phyloP scores from a whole-genome alignment of 768 basidiomycete genomes.

The Albatrellus ellisii region DNA sequence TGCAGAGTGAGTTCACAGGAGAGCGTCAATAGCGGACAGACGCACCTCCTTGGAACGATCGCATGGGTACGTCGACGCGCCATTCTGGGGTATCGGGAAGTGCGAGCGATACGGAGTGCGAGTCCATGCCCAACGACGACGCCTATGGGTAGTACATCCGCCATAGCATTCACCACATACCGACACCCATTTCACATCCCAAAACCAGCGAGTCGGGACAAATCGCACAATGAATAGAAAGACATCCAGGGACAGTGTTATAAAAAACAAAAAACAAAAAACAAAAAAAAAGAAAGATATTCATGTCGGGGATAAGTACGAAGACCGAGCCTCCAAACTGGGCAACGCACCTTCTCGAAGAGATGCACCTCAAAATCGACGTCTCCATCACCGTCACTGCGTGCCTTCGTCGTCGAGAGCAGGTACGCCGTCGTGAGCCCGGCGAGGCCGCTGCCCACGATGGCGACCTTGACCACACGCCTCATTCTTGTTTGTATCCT shows the following conservation, averaged over 20 bases:
- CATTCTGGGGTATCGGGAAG: conserved; percentile 28
- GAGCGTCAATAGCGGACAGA: not conserved
- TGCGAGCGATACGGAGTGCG: conserved; percentile 38
- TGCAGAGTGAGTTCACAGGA: not conserved
- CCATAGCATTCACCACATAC: too few species aligned
- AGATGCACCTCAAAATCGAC: conserved; percentile 54
- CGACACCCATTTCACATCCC: not conserved
- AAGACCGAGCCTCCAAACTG: not conserved
- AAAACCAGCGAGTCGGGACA: not conserved
- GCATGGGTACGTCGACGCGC: conserved; percentile 70
- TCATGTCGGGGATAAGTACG: not conserved
- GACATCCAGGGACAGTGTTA: not conserved
- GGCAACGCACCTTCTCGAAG: conserved; percentile 53
- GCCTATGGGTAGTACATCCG: conserved; percentile 24
- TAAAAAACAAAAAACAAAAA: too few species aligned
- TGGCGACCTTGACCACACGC: conserved; percentile 46
- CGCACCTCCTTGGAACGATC: conserved; percentile 69
- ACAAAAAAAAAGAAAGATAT: too few species aligned
- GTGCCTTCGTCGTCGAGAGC: conserved; percentile 22
- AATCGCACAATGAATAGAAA: not conserved
- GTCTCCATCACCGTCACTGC: conserved; percentile 14
- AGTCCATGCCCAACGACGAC: conserved; percentile 52
- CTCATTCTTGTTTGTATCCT: too few species aligned
- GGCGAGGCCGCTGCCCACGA: conserved; percentile 62
- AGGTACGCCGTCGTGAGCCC: conserved; percentile 59